A percentile compares a stretch with the other conserved stretches of the same genome.
These are phyloP conservation scores for Pisolithus albus DNA, from an alignment of 768 basidiomycete genomes.

Conservation along the genomic window DNA sequence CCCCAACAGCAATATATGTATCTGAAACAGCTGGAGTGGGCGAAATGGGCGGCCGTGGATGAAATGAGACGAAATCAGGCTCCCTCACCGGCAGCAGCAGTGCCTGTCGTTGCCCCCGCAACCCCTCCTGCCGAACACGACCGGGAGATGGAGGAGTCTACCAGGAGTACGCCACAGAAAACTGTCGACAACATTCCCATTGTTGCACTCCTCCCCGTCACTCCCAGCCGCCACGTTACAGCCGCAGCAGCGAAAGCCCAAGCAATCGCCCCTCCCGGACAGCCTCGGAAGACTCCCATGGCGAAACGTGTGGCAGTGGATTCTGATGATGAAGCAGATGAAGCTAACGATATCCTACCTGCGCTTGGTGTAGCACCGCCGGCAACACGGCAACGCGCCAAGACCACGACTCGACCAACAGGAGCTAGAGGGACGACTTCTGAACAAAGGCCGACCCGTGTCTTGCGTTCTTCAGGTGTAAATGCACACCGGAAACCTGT, in stretches of 20 bases:
- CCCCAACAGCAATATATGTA: slow-evolving; percentile 95
- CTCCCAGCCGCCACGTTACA: slow-evolving; percentile 71
- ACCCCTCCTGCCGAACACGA: slow-evolving; percentile 77
- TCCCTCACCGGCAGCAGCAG: slow-evolving; percentile 33
- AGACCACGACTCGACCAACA: slow-evolving; percentile 33
- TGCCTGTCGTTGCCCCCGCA: slow-evolving; percentile 59
- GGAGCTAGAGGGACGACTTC: slow-evolving; percentile 52
- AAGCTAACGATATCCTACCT: slow-evolving; percentile 57
- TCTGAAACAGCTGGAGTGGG: slow-evolving; percentile 89
- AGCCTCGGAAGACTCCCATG: slow-evolving; percentile 82
- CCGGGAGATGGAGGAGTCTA: slow-evolving; percentile 49
- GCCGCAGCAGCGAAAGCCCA: slow-evolving; percentile 64
- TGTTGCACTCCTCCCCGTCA: slow-evolving; percentile 59
- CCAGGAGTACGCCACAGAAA: slow-evolving; percentile 28
- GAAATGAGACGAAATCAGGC: slow-evolving; percentile 49
- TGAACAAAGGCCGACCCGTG: slow-evolving; percentile 66
- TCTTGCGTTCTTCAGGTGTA: slow-evolving; percentile 63
- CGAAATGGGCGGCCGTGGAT: slow-evolving; percentile 86
- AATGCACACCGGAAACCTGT: slow-evolving; percentile 50
- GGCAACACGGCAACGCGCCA: slow-evolving; percentile 25
- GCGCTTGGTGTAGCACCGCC: slow-evolving; percentile 49
- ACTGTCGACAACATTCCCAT: slow-evolving; percentile 18
- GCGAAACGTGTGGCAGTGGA: slow-evolving; percentile 64
- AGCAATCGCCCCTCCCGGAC: slow-evolving; percentile 70
- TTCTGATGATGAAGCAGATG: slow-evolving; percentile 59